These are phyloP conservation scores for Eremochloa ophiuroides DNA, from an alignment of 176 grass and related monocot species.

Conservation along the genomic window DNA sequence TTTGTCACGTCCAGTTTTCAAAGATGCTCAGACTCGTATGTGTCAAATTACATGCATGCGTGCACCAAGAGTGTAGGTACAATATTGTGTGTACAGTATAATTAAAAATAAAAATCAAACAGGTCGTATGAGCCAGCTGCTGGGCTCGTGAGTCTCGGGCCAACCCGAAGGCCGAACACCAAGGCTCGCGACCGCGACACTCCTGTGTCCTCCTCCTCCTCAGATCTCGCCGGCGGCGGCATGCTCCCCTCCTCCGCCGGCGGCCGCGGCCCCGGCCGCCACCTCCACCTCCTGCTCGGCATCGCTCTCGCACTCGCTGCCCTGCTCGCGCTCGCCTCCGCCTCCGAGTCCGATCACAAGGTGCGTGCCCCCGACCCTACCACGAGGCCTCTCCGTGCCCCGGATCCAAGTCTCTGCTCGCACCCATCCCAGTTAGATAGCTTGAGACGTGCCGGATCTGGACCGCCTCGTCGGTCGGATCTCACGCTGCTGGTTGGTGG, in stretches of 20 bases:
- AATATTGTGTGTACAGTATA: too few species aligned
- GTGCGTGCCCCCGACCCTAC: slow-evolving; percentile 5
- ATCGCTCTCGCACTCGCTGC: slow-evolving; percentile 14
- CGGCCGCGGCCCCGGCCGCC: not conserved
- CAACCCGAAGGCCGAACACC: slow-evolving; percentile 21
- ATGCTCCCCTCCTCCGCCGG: slow-evolving; percentile 24
- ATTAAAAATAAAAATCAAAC: too few species aligned
- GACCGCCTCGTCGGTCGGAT: not conserved
- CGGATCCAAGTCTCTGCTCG: not conserved
- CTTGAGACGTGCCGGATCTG: slow-evolving; percentile 16
- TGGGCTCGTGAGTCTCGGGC: slow-evolving; percentile 1
- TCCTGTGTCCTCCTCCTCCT: not conserved
- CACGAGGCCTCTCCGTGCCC: not conserved
- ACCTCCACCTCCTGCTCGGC: not conserved
- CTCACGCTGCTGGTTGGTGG: not conserved
- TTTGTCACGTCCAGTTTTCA: too few species aligned
- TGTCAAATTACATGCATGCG: too few species aligned
- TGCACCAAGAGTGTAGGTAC: too few species aligned
- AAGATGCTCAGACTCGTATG: too few species aligned
- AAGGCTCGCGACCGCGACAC: slow-evolving; percentile 7
- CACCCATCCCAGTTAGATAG: not conserved
- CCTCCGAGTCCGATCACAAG: slow-evolving; percentile 70
- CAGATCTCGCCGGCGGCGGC: slow-evolving; percentile 50
- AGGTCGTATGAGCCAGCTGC: too few species aligned
- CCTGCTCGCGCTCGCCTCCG: slow-evolving; percentile 25